phyloP scores from a whole-genome alignment of 1,284 basidiomycete genomes.

The Boletus sp. region DNA sequence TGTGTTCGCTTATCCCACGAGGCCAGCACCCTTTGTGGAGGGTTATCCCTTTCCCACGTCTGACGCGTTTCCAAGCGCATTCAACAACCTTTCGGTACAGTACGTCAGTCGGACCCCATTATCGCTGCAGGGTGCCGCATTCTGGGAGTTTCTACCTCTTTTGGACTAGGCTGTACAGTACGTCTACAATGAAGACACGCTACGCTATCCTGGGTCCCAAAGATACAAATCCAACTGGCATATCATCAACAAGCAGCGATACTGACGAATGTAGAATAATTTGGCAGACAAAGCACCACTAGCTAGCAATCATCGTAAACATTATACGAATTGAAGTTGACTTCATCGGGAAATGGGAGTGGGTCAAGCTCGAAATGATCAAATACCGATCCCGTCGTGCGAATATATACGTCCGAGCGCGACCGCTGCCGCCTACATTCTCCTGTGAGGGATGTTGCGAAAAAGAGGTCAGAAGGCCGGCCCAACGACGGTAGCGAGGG shows the following conservation, averaged over 20 bases:
- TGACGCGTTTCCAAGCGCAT: constrained; percentile 53
- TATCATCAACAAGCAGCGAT: constrained; percentile 28
- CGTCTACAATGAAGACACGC: too few species aligned
- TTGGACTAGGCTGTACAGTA: background rate
- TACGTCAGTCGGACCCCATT: constrained; percentile 33
- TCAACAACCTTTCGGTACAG: constrained; percentile 64
- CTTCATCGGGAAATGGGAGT: constrained; percentile 56
- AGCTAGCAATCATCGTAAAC: constrained; percentile 68
- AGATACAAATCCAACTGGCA: constrained; percentile 28
- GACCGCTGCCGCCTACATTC: constrained; percentile 46
- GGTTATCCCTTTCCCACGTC: constrained; percentile 47
- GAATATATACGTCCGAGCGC: constrained; percentile 56
- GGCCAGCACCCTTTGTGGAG: constrained; percentile 44
- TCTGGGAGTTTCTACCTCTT: constrained; percentile 26
- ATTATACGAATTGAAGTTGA: constrained; percentile 44
- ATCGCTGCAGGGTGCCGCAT: constrained; percentile 21
- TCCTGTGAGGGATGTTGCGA: constrained; percentile 45
- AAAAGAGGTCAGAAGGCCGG: constrained; percentile 44
- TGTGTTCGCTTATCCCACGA: constrained; percentile 11
- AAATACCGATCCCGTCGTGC: constrained; percentile 54
- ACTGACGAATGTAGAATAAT: constrained; percentile 23
- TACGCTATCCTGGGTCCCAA: background rate
- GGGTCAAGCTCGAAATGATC: constrained; percentile 64
- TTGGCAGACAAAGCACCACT: constrained; percentile 39
- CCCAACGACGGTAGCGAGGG: constrained; percentile 59